Conservation (phyloP, 495 filamentous ascomycete genomes). For the Podospora comata region DNA sequence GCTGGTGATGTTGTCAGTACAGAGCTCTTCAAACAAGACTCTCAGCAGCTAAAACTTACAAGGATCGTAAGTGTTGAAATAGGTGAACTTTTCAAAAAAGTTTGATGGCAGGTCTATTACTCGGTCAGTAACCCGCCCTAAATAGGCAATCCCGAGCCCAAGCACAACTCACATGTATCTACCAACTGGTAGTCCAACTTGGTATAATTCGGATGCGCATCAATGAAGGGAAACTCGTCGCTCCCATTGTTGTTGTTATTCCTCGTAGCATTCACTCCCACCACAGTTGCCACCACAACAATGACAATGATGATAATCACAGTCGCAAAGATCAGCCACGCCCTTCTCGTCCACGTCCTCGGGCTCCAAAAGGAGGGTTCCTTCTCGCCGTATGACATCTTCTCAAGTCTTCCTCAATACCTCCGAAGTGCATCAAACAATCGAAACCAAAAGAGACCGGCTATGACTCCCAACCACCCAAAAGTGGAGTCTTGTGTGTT, state of each 20-base stretch:
- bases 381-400: background rate
- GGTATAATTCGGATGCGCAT: slow-evolving; percentile 38
- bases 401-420: background rate
- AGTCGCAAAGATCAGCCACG: slow-evolving; percentile 33
- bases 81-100: slow-evolving; percentile 58
- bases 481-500: background rate
- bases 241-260: slow-evolving; percentile 31
- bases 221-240: background rate
- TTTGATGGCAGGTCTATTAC: slow-evolving; percentile 38
- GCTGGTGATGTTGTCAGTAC: slow-evolving; percentile 19
- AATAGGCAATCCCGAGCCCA: background rate
- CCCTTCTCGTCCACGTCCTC: slow-evolving; percentile 49
- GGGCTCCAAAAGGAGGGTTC: slow-evolving; percentile 15
- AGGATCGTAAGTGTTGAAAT: slow-evolving; percentile 32
- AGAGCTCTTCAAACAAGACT: too few relatives aligned
- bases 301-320: slow-evolving; percentile 36
- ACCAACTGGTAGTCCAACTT: slow-evolving; percentile 36
- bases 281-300: slow-evolving; percentile 47
- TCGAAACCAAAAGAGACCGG: background rate
- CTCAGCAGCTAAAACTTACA: background rate
- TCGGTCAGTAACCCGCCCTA: background rate
- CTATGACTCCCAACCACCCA: background rate
- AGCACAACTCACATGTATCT: slow-evolving; percentile 36
- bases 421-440: background rate
- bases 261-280: slow-evolving; percentile 48